Evolutionary conservation across 352 stramenopile genomes (phyloP).

Genomic region (Phytophthora constricta): DNA sequence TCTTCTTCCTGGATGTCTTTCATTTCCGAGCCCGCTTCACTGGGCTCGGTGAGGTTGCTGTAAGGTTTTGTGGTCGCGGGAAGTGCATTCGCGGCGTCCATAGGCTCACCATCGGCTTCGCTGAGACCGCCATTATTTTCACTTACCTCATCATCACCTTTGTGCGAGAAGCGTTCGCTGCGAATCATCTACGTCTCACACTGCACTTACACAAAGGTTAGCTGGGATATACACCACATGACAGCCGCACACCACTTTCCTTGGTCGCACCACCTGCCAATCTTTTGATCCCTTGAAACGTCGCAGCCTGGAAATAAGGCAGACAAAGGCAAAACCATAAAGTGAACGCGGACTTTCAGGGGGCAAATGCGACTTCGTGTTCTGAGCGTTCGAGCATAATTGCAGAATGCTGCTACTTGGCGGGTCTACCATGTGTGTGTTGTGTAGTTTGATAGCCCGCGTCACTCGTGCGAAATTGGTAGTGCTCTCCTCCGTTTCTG

Average conservation of each 20-base stretch:
- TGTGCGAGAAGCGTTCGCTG: constrained; percentile 3
- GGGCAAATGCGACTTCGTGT: constrained; percentile 30
- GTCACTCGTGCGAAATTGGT: constrained; percentile 20
- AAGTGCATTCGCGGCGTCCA: not conserved
- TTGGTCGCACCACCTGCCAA: not conserved
- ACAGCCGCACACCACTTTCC: not conserved
- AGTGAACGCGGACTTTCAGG: constrained; percentile 13
- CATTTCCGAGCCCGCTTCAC: not conserved
- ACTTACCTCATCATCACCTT: not conserved
- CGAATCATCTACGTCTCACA: constrained; percentile 8
- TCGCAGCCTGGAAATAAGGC: constrained; percentile 17
- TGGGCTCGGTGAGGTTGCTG: not conserved
- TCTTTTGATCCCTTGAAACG: constrained; percentile 24
- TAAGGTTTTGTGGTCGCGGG: not conserved
- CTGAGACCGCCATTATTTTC: not conserved
- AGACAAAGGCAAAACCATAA: constrained; percentile 1
- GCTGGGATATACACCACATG: too few relatives aligned
- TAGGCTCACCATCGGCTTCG: not conserved
- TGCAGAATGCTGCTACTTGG: constrained; percentile 22
- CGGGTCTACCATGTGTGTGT: constrained; percentile 29
- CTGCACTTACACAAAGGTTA: not conserved
- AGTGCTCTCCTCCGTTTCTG: constrained; percentile 4
- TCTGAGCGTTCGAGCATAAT: constrained; percentile 29
- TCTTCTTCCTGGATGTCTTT: not conserved
- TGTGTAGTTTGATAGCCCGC: constrained; percentile 15